Percentiles rank a stretch among this genome's conserved stretches.
Conservation (phyloP, 2,329 filamentous ascomycete species). For the Penicillium sclerotiorum region DNA sequence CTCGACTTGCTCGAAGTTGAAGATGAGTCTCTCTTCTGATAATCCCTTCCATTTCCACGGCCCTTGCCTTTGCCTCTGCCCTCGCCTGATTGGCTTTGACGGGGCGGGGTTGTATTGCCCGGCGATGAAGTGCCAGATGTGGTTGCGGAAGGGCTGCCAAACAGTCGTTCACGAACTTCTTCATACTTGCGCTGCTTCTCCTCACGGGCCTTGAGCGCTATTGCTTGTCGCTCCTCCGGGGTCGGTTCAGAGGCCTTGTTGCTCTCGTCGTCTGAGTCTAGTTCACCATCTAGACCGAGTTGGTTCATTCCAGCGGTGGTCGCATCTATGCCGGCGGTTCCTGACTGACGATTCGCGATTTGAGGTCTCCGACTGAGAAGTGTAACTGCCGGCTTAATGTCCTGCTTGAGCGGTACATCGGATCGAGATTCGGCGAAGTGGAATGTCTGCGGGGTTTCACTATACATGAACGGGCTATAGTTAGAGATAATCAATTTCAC, state of each 20-base stretch:
- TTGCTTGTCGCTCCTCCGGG: constrained; percentile 74
- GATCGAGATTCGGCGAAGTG: constrained; percentile 72
- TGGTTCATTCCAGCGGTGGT: constrained; percentile 46
- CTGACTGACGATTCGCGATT: constrained; percentile 61
- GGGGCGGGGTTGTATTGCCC: constrained; percentile 64
- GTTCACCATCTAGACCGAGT: constrained; percentile 51
- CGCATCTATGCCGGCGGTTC: constrained; percentile 42
- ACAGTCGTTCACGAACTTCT: constrained; percentile 83
- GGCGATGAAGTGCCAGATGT: constrained; percentile 63
- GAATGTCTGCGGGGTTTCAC: constrained; percentile 73
- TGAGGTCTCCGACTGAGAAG: constrained; percentile 82
- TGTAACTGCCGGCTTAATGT: constrained; percentile 81
- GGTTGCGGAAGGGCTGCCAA: constrained; percentile 60
- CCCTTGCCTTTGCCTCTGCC: constrained; percentile 50
- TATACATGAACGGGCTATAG: constrained; percentile 38
- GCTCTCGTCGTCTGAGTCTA: constrained; percentile 67
- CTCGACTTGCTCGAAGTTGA: constrained; percentile 42
- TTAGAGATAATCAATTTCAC: constrained; percentile 8
- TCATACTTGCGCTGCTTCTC: constrained; percentile 91
- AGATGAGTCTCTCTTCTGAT: constrained; percentile 46
- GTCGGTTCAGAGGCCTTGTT: constrained; percentile 65
- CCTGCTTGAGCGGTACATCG: constrained; percentile 64
- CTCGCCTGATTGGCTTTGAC: constrained; percentile 35
- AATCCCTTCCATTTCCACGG: constrained; percentile 52
- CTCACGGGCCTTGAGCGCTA: constrained; percentile 77